Percentiles rank a stretch among this genome's conserved stretches.
Conservation (phyloP, 208 protist species). For the Trypanosoma lewisi region DNA sequence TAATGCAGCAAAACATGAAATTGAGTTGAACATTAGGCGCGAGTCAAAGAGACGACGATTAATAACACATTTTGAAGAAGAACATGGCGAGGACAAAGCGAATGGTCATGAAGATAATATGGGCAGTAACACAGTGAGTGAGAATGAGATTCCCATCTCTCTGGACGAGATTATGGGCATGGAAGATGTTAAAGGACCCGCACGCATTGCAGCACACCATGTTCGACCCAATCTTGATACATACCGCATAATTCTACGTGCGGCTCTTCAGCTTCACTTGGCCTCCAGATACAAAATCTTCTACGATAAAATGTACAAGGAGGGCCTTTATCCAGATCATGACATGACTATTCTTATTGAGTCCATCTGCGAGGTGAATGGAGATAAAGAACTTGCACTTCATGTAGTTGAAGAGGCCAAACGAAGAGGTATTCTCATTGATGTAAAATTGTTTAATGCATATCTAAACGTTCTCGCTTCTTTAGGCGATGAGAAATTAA, state of each 20-base stretch:
- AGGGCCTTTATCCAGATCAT: conserved; percentile 32
- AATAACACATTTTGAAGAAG: not conserved
- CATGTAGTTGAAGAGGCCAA: conserved; percentile 57
- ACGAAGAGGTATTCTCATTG: conserved; percentile 34
- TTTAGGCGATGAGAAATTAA: conserved; percentile 38
- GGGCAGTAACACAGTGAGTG: not conserved
- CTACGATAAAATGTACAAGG: conserved; percentile 37
- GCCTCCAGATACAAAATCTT: conserved; percentile 41
- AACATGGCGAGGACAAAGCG: not conserved
- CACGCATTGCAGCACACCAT: conserved; percentile 49
- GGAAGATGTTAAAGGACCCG: conserved; percentile 40
- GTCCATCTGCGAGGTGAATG: conserved; percentile 39
- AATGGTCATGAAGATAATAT: not conserved
- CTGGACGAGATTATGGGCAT: conserved; percentile 58
- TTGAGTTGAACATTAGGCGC: conserved; percentile 11
- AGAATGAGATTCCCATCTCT: conserved; percentile 1
- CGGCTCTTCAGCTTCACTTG: conserved; percentile 43
- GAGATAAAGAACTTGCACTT: conserved; percentile 46
- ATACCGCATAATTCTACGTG: conserved; percentile 64
- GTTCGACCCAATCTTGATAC: conserved; percentile 73
- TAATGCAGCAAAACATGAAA: conserved; percentile 1
- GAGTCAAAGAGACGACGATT: conserved; percentile 3
- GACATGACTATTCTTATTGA: conserved; percentile 57
- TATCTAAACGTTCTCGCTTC: conserved; percentile 76
- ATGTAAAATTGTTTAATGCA: conserved; percentile 63